phyloP scores from a whole-genome alignment of 2,329 filamentous ascomycete genomes.

The Chaetomium globosum region DNA sequence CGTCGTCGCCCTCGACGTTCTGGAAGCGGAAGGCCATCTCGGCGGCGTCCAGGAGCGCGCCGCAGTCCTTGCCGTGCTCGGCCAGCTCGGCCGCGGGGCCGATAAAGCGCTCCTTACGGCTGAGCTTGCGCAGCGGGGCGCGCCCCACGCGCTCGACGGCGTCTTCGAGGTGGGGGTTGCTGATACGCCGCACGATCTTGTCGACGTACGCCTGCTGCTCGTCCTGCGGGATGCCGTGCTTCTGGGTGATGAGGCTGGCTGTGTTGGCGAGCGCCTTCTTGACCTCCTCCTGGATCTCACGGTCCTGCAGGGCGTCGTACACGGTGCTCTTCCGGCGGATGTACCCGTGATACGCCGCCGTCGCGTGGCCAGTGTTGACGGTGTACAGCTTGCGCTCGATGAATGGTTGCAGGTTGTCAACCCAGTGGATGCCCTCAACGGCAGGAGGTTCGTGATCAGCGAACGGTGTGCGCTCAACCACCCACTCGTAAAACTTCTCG shows the following conservation, averaged over 20 bases:
- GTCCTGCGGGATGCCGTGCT: slow-evolving; percentile 74
- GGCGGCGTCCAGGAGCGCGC: slow-evolving; percentile 75
- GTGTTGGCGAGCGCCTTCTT: slow-evolving; percentile 82
- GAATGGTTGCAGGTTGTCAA: slow-evolving; percentile 86
- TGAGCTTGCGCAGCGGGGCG: slow-evolving; percentile 89
- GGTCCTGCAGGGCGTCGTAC: slow-evolving; percentile 82
- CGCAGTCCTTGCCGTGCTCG: slow-evolving; percentile 72
- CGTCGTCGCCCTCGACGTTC: slow-evolving; percentile 87
- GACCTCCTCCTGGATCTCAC: slow-evolving; percentile 77
- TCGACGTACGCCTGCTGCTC: slow-evolving; percentile 87
- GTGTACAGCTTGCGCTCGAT: slow-evolving; percentile 99
- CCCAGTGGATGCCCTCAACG: slow-evolving; percentile 90
- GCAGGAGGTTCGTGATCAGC: slow-evolving; percentile 67
- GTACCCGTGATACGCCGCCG: slow-evolving; percentile 93
- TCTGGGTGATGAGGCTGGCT: slow-evolving; percentile 78
- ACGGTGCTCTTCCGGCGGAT: slow-evolving; percentile 83
- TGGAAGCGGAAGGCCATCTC: slow-evolving; percentile 96
- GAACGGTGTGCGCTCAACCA: slow-evolving; percentile 87
- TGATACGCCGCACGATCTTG: slow-evolving; percentile 89
- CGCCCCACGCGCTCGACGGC: slow-evolving; percentile 93
- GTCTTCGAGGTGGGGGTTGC: slow-evolving; percentile 90
- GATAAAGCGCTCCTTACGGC: slow-evolving; percentile 93
- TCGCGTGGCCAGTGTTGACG: slow-evolving; percentile 97
- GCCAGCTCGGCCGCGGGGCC: slow-evolving; percentile 88
- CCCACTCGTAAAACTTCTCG: slow-evolving; percentile 99